Conservation (phyloP, 768 basidiomycete species). For the Rhizopogon rudus region DNA sequence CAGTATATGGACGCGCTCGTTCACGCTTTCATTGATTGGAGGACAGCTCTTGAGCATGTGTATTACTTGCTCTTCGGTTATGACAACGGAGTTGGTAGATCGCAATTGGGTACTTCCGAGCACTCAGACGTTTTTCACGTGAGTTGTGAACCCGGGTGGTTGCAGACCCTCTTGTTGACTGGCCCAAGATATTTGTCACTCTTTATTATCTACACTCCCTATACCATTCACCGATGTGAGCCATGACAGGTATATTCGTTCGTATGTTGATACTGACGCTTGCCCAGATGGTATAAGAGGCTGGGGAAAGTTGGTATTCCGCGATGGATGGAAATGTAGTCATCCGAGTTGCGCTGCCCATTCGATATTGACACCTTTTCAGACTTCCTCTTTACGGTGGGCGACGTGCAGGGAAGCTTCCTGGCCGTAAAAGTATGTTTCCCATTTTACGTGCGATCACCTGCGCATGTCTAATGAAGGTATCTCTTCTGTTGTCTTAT, state of each 20-base stretch:
- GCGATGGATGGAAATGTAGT: slow-evolving; percentile 78
- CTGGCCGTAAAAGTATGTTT: slow-evolving; percentile 59
- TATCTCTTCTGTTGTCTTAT: neutral
- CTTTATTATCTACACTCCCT: slow-evolving; percentile 69
- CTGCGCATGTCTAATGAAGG: neutral
- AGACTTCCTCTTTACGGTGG: slow-evolving; percentile 71
- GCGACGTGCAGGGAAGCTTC: slow-evolving; percentile 80
- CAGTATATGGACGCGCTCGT: slow-evolving; percentile 25
- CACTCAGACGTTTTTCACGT: slow-evolving; percentile 76
- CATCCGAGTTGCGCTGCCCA: slow-evolving; percentile 12
- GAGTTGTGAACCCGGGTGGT: slow-evolving; percentile 20
- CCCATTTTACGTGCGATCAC: neutral
- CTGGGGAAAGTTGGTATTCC: slow-evolving; percentile 61
- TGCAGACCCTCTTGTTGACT: neutral
- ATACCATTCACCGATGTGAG: slow-evolving; percentile 78
- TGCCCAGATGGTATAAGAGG: slow-evolving; percentile 65
- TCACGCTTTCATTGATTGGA: slow-evolving; percentile 21
- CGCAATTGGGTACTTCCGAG: slow-evolving; percentile 66
- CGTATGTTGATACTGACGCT: neutral
- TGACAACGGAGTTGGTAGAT: slow-evolving; percentile 64
- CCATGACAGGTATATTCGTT: neutral
- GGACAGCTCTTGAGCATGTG: slow-evolving; percentile 20
- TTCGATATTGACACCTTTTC: neutral
- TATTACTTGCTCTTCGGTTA: slow-evolving; percentile 37
- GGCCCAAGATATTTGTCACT: slow-evolving; percentile 60